Base-by-base conservation (phyloP, 129 eudicot genomes). In the Oenanthe sinensis region DNA sequence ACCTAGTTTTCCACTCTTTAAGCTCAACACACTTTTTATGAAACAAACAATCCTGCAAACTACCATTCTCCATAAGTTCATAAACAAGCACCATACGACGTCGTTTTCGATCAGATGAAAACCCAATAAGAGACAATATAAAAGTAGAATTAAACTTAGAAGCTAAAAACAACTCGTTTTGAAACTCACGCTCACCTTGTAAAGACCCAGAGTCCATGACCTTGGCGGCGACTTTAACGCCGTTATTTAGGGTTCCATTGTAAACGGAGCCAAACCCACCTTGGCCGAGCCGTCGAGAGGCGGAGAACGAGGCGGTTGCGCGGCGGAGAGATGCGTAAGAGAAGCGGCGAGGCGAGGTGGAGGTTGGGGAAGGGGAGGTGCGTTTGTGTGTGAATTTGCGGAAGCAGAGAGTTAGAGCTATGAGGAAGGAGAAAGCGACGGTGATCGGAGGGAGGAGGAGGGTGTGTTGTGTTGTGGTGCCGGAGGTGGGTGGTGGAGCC, bases 181-280 rank as follows among this genome's bases (percentile, higher is more conserved):
- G 97, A 78, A 95, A 95, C 79, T 94, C 98, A 42, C 97, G 96
- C 82, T 94, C 98, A 26, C 96, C 97, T 71, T 94, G 98, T 24
- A 94, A 84, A 48, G 98, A 94, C 55, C 97, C 98, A 3, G 93
- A 76, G 81, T 91, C 98, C 93, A 94, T 88, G 39, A 91, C 84
- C 84, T 93, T 93, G n/a, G 91, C 97, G 2, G 98, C 98, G 19
- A 88, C 84, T n/a, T 55, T 71, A 8, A 37, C 24, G 14, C 50
- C 72, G 45, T 70, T 78, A 22, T 36, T 45, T 81, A 95, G 84
- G 69, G 90, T 86, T 24, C 86, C 97, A 0, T 90, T 84, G 81
- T 85, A 95, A 39, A 95, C 99, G 26, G 99, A 87, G 68, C 97
- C 99, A 79, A 90, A 90, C 0, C 96, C 97, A 70, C 99, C 99